These are phyloP conservation scores for Craterostigma plantagineum DNA, from an alignment of 257 asterid genomes.

Conservation along the genomic window DNA sequence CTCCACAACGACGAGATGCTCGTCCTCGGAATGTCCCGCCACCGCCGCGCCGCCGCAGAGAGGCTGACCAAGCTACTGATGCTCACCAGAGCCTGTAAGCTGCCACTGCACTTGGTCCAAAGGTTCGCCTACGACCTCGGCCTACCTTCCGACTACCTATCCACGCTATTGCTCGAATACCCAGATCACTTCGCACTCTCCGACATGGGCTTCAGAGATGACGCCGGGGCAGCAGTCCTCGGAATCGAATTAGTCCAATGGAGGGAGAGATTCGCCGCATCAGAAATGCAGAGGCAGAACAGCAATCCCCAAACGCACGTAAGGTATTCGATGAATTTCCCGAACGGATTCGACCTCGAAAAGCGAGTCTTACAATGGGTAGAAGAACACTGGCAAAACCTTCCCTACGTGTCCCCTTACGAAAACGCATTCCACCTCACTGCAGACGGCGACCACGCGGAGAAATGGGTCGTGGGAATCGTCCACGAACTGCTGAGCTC, in stretches of 20 bases:
- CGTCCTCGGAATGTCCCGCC: conserved; percentile 17
- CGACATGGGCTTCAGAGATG: conserved; percentile 41
- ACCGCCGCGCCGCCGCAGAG: conserved; percentile 33
- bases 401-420: conserved; percentile 80
- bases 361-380: conserved; percentile 51
- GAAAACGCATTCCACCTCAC: conserved; percentile 72
- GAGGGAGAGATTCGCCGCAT: conserved; percentile 51
- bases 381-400: conserved; percentile 39
- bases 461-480: conserved; percentile 65
- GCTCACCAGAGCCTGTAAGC: conserved; percentile 41
- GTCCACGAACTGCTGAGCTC: conserved; percentile 64
- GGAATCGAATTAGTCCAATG: conserved; percentile 70
- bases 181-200: conserved; percentile 63
- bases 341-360: conserved; percentile 61
- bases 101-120: conserved; percentile 51
- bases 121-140: conserved; percentile 56
- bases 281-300: conserved; percentile 27
- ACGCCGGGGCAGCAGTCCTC: conserved; percentile 30
- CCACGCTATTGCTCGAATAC: conserved; percentile 47
- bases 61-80: conserved; percentile 56
- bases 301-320: conserved; percentile 14
- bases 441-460: conserved; percentile 68
- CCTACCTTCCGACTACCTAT: conserved; percentile 53
- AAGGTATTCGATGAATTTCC: conserved; percentile 47
- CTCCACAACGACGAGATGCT: conserved; percentile 50